Evolutionary conservation across 164 flowering plant species (phyloP).

Genomic region (Akebia trifoliata): DNA sequence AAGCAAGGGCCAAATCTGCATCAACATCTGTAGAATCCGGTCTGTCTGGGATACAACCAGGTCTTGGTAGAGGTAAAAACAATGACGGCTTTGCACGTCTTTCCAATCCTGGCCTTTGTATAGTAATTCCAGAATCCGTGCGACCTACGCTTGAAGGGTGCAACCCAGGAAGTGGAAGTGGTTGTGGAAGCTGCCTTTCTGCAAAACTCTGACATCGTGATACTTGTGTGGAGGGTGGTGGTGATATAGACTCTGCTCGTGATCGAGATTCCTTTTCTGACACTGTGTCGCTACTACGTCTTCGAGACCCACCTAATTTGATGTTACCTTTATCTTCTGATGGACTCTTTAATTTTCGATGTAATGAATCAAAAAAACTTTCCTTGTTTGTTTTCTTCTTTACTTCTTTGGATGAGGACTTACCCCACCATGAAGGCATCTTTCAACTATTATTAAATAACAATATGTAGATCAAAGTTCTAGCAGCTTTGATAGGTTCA

Average conservation of each 20-base stretch:
- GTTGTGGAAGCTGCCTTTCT: slow-evolving; percentile 72
- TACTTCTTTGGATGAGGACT: slow-evolving; percentile 79
- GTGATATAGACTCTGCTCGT: slow-evolving; percentile 58
- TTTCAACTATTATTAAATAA: slow-evolving; percentile 4
- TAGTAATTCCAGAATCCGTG: slow-evolving; percentile 56
- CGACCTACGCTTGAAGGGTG: slow-evolving; percentile 41
- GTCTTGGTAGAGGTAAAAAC: slow-evolving; percentile 59
- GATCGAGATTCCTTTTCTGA: slow-evolving; percentile 63
- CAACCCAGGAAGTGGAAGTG: slow-evolving; percentile 75
- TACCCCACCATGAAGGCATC: slow-evolving; percentile 76
- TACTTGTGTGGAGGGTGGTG: slow-evolving; percentile 71
- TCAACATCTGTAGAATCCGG: slow-evolving; percentile 49
- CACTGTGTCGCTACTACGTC: slow-evolving; percentile 46
- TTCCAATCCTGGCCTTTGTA: slow-evolving; percentile 41
- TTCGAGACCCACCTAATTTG: slow-evolving; percentile 53
- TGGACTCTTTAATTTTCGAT: slow-evolving; percentile 51
- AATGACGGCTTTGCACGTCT: slow-evolving; percentile 44
- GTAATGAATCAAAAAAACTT: slow-evolving; percentile 60
- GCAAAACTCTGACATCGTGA: slow-evolving; percentile 93
- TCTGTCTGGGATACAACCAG: slow-evolving; percentile 41
- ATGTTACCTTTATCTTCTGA: slow-evolving; percentile 50
- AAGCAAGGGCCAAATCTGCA: slow-evolving; percentile 62
- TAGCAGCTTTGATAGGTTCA: no score
- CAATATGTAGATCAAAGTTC: background rate
- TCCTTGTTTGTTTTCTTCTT: slow-evolving; percentile 79